Conservation (phyloP, 192 early-diverging fungal genomes). For the Gonapodya prolifera region DNA sequence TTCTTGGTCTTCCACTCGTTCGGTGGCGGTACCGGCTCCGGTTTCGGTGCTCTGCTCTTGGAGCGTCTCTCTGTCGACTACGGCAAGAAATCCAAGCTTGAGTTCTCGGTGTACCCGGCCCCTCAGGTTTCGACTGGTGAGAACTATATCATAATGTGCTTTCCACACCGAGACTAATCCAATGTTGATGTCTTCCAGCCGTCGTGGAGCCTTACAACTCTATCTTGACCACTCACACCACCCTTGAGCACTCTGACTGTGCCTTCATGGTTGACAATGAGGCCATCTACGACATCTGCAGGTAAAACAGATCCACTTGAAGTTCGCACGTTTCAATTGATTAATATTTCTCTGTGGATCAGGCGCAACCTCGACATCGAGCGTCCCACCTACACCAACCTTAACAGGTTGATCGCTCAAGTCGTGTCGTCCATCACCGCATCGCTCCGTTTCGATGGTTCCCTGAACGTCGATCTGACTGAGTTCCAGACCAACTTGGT, state of each 20-base stretch:
- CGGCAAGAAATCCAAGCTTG: conserved; percentile 99
- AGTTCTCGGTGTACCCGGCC: conserved; percentile 98
- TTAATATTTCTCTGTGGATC: too few relatives aligned
- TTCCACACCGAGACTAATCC: conserved; percentile 80
- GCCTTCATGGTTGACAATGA: conserved; percentile 99
- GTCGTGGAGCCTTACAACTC: conserved; percentile 44
- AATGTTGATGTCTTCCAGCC: neutral
- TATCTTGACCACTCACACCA: conserved; percentile 98
- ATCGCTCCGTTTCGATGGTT: conserved; percentile 96
- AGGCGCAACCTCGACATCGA: conserved; percentile 88
- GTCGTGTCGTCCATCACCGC: conserved; percentile 99
- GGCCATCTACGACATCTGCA: conserved; percentile 99
- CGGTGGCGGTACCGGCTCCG: conserved; percentile 98
- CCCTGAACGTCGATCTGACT: conserved; percentile 95
- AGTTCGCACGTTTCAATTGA: too few relatives aligned
- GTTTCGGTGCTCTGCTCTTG: conserved; percentile 92
- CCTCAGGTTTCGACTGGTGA: conserved; percentile 82
- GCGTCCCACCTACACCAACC: conserved; percentile 91
- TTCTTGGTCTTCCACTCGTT: conserved; percentile 99
- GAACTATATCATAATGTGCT: conserved; percentile 29
- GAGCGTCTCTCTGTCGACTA: conserved; percentile 99
- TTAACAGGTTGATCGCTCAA: conserved; percentile 96
- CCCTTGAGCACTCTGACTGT: conserved; percentile 96
- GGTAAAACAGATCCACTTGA: too few relatives aligned
- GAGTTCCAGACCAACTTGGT: conserved; percentile 99